These are phyloP conservation scores for Lithospermum erythrorhizon DNA, from an alignment of 257 asterid species.

Conservation along the genomic window DNA sequence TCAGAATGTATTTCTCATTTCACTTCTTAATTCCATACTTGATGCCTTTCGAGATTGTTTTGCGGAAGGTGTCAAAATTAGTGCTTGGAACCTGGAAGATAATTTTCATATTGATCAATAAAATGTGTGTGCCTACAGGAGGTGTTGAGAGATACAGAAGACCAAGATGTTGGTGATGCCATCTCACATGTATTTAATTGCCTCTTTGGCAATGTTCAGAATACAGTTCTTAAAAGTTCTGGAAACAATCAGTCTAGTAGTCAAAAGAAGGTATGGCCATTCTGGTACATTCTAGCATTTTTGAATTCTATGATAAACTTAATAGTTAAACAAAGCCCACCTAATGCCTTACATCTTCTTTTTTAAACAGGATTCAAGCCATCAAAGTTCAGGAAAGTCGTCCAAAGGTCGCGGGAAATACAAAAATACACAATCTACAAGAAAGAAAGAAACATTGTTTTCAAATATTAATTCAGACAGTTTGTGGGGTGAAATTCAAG, in stretches of 20 bases:
- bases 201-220: constrained; percentile 46
- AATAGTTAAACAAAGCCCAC: background rate
- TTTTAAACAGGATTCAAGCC: constrained; percentile 39
- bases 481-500: constrained; percentile 79
- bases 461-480: constrained; percentile 51
- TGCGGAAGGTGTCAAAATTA: too few relatives aligned
- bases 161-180: constrained; percentile 71
- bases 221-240: too few relatives aligned
- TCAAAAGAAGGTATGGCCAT: constrained; percentile 32
- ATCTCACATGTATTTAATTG: constrained; percentile 73
- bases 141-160: constrained; percentile 67
- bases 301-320: background rate
- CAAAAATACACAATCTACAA: constrained; percentile 31
- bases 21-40: too few relatives aligned
- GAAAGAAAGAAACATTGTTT: constrained; percentile 50
- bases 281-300: constrained; percentile 28
- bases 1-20: too few relatives aligned
- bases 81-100: too few relatives aligned
- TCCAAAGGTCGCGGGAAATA: constrained; percentile 42
- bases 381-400: constrained; percentile 38
- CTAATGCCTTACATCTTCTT: background rate
- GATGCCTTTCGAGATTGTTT: too few relatives aligned
- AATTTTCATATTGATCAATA: background rate
- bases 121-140: constrained; percentile 41
- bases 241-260: background rate